Evolutionary conservation across 345 rosid genomes (phyloP), one percentile per base, ranked within the genome.

Genomic region (Brassica juncea): DNA sequence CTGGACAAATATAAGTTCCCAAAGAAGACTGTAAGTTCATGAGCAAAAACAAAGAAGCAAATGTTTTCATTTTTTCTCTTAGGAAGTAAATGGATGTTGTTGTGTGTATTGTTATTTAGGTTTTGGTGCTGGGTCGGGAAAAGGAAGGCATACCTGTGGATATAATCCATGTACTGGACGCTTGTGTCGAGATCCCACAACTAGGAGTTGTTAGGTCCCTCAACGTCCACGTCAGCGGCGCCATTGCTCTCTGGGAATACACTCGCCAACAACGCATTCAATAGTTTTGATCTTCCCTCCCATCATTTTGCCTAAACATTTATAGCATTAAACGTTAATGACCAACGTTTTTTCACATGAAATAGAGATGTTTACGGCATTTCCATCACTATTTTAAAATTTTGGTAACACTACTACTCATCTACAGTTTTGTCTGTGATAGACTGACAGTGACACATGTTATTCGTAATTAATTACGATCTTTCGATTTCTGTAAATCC

Each of bases 181-280:
- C 93, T 77, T 94, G 99, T 85, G 71, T 94, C 5, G 97, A 94
- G 86, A 94, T 94, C 82, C 99, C 99, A 25, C 98, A 92, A 76
- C 76, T 95, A 75, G 99, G 99, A 77, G 92, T 95, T 61, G 96
- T 95, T 63, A 85, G 99, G 70, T 95, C 99, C 0, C 97, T 95
- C 70, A 90, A 95, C 52, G 97, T 93, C 62, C 99, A 93, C 55
- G 99, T 95, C 62, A 95, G 98, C 63, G 97, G 97, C 1, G 99
- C 98, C 79, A 91, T 92, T 74, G 98, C 98, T 16, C 89, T 95
- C 12, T 93, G 98, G 99, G 99, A 92, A 83, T 95, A 95, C 79
- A 91, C 99, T 76, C 84, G 98, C 72, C 99, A 92, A 75, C 98
- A 92, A 75, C 89, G 92, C 71, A 85, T 88, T 60, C 80, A 77